These are phyloP conservation scores for Hyaloraphidium curvatum DNA, from an alignment of 192 early-diverging fungal species.

Conservation along the genomic window DNA sequence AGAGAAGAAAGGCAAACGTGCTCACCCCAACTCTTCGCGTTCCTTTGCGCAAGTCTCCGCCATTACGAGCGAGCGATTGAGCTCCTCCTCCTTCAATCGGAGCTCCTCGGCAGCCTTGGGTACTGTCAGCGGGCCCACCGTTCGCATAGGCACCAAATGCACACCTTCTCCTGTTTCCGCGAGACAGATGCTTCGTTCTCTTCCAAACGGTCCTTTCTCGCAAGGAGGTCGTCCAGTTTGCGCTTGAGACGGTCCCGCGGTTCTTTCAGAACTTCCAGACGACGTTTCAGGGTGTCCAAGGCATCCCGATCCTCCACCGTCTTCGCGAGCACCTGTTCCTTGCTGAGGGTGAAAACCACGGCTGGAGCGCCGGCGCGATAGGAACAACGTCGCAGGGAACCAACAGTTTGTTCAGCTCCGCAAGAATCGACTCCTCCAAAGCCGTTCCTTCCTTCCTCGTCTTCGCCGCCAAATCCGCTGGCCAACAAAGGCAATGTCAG, in stretches of 20 bases:
- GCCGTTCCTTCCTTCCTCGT: constrained; percentile 9
- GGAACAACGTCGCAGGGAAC: constrained; percentile 8
- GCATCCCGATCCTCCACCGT: constrained; percentile 51
- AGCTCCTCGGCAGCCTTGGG: too few relatives aligned
- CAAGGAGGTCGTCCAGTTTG: constrained; percentile 9
- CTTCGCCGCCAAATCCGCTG: constrained; percentile 16
- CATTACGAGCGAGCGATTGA: too few relatives aligned
- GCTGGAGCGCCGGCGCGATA: too few relatives aligned
- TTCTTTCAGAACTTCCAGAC: constrained; percentile 1
- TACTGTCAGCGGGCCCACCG: too few relatives aligned
- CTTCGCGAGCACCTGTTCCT: constrained; percentile 44
- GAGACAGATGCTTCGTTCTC: not conserved
- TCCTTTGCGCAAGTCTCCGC: too few relatives aligned
- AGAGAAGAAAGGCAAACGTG: too few relatives aligned
- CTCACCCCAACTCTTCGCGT: too few relatives aligned
- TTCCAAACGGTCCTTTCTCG: constrained; percentile 10
- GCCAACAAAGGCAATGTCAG: too few relatives aligned
- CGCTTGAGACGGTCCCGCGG: constrained; percentile 1
- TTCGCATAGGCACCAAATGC: not conserved
- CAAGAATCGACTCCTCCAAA: constrained; percentile 14
- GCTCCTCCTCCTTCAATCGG: constrained; percentile 52
- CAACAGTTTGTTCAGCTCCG: constrained; percentile 29
- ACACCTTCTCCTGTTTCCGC: not conserved
- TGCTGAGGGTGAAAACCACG: constrained; percentile 16
- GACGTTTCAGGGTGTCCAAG: constrained; percentile 42